Percentiles rank a stretch among this genome's conserved stretches.
Conservation (phyloP, 1,284 basidiomycete genomes). For the Tilletia setariae region DNA sequence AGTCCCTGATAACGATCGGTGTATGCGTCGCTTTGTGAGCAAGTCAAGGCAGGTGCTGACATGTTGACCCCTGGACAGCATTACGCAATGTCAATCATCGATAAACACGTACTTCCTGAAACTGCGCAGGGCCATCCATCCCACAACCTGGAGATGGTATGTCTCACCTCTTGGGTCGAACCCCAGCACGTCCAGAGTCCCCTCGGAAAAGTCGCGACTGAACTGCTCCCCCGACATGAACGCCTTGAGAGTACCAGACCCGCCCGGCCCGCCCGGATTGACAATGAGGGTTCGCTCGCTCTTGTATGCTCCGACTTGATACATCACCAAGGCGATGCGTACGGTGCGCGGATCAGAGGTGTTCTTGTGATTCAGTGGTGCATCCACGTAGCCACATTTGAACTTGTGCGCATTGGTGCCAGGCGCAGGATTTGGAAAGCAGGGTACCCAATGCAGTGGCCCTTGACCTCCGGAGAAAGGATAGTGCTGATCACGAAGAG, state of each 20-base stretch:
- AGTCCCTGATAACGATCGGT: constrained; percentile 25
- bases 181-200: constrained; percentile 26
- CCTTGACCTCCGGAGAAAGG: no score
- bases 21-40: constrained; percentile 31
- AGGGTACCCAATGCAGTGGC: no score
- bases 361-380: constrained; percentile 32
- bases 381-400: constrained; percentile 30
- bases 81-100: background rate
- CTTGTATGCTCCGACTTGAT: constrained; percentile 15
- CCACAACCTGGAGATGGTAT: no score
- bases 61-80: constrained; percentile 16
- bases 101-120: no score
- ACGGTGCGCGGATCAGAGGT: constrained; percentile 22
- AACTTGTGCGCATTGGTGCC: background rate
- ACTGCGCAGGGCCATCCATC: no score
- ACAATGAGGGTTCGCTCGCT: constrained; percentile 24
- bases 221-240: constrained; percentile 19
- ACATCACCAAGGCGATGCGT: constrained; percentile 24
- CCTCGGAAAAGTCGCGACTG: constrained; percentile 18
- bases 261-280: constrained; percentile 33
- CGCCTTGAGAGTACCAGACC: constrained; percentile 24
- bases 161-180: constrained; percentile 31
- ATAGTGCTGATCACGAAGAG: no score
- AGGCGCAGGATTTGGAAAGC: no score
- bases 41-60: constrained; percentile 13